Evolutionary conservation across 129 eudicot species (phyloP).

Genomic region (Chrysanthemum lavandulifolium): DNA sequence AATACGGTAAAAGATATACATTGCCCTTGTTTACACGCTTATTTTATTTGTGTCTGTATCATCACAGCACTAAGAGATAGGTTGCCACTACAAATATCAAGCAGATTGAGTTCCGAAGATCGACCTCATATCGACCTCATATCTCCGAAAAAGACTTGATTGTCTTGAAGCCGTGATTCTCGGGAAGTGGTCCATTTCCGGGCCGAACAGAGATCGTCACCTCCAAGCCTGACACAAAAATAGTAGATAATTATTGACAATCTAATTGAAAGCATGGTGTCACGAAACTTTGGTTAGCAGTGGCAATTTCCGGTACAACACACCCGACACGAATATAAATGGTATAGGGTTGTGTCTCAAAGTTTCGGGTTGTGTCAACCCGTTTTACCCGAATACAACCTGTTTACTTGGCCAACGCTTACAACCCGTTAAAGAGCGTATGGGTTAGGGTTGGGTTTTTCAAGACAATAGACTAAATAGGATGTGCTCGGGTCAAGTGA

Average conservation of each 20-base stretch:
- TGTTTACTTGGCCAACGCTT: too few species aligned
- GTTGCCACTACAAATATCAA: constrained; percentile 14
- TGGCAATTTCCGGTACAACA: too few species aligned
- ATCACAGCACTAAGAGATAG: constrained; percentile 1
- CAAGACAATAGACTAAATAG: too few species aligned
- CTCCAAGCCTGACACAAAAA: constrained; percentile 63
- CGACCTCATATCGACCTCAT: constrained; percentile 36
- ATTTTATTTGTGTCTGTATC: constrained; percentile 13
- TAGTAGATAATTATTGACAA: not conserved
- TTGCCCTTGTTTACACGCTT: constrained; percentile 6
- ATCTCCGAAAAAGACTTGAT: constrained; percentile 73
- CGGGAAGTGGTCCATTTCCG: constrained; percentile 81
- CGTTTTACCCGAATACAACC: too few species aligned
- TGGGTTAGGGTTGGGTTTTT: too few species aligned
- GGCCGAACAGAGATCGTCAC: constrained; percentile 73
- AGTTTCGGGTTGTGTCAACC: too few species aligned
- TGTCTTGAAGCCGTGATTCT: constrained; percentile 71
- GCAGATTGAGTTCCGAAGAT: not conserved
- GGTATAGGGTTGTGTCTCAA: too few species aligned
- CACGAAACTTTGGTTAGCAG: not conserved
- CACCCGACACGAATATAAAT: too few species aligned
- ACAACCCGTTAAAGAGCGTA: too few species aligned
- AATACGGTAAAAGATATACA: not conserved
- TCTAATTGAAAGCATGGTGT: not conserved
- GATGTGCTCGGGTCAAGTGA: too few species aligned